Conservation (phyloP, 2,329 filamentous ascomycete genomes). For the Cladosporium sp. region DNA sequence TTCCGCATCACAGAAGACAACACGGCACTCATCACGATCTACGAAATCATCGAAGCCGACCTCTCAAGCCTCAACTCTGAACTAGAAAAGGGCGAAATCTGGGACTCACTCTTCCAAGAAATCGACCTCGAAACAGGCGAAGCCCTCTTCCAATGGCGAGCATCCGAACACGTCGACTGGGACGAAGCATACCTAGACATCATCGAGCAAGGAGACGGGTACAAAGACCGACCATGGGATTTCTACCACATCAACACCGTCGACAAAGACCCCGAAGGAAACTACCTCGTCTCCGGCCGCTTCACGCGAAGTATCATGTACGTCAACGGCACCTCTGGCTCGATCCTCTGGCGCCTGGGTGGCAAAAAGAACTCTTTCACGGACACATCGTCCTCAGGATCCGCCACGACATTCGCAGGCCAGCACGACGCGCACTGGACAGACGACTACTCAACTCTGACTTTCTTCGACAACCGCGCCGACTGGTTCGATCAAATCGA, state of each 20-base stretch:
- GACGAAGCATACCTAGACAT: constrained; percentile 30
- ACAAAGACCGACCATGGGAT: constrained; percentile 44
- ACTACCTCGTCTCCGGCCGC: constrained; percentile 45
- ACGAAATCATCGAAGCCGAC: constrained; percentile 29
- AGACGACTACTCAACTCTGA: constrained; percentile 23
- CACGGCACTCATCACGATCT: constrained; percentile 42
- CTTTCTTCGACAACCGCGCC: constrained; percentile 46
- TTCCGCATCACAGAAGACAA: constrained; percentile 39
- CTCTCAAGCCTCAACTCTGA: constrained; percentile 27
- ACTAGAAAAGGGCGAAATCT: constrained; percentile 26
- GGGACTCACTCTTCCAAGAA: constrained; percentile 45
- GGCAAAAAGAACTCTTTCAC: constrained; percentile 40
- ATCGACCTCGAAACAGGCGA: constrained; percentile 41
- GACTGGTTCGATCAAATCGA: constrained; percentile 24
- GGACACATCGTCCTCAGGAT: constrained; percentile 22
- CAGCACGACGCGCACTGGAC: constrained; percentile 35
- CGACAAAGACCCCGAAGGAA: constrained; percentile 42
- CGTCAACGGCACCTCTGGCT: constrained; percentile 39
- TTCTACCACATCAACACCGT: constrained; percentile 52
- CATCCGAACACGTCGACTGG: constrained; percentile 41
- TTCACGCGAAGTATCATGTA: constrained; percentile 42
- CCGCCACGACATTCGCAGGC: constrained; percentile 28
- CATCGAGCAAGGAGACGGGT: constrained; percentile 39
- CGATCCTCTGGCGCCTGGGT: constrained; percentile 45
- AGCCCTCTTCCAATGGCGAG: constrained; percentile 46